Evolutionary conservation across 2,329 filamentous ascomycete genomes (phyloP).

Genomic region (Aureobasidium pullulans): DNA sequence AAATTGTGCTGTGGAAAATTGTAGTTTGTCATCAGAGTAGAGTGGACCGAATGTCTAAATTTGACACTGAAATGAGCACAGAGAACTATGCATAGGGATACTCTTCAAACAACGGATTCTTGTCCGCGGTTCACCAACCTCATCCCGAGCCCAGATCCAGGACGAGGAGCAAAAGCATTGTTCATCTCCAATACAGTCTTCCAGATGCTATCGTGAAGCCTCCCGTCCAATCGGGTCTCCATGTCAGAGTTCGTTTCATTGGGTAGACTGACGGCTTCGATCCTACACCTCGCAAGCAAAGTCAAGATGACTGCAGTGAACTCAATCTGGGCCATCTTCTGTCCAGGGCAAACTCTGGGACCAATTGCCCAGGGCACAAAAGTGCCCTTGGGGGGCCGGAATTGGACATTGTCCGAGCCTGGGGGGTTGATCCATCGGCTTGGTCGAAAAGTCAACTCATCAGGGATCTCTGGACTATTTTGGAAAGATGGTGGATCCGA

Average conservation of each 20-base stretch:
- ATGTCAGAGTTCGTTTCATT: slow-evolving; percentile 22
- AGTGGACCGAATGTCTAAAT: too few species aligned
- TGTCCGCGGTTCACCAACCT: not conserved
- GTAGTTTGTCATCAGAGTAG: too few species aligned
- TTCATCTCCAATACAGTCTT: slow-evolving; percentile 28
- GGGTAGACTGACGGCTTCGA: slow-evolving; percentile 9
- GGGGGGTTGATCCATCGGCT: slow-evolving; percentile 32
- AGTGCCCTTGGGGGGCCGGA: slow-evolving; percentile 22
- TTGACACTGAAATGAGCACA: too few species aligned
- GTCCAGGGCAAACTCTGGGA: slow-evolving; percentile 44
- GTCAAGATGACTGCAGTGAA: slow-evolving; percentile 42
- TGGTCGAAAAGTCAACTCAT: slow-evolving; percentile 33
- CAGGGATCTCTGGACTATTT: slow-evolving; percentile 17
- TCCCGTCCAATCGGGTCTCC: slow-evolving; percentile 18
- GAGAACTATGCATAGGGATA: too few species aligned
- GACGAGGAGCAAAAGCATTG: not conserved
- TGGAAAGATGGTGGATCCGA: slow-evolving; percentile 2
- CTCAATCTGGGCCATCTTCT: slow-evolving; percentile 51
- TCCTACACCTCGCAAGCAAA: slow-evolving; percentile 26
- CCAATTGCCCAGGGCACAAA: slow-evolving; percentile 45
- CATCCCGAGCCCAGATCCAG: not conserved
- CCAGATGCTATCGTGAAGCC: slow-evolving; percentile 23
- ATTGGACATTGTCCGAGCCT: slow-evolving; percentile 13
- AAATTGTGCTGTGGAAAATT: too few species aligned
- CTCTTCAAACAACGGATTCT: too few species aligned